Percentiles rank a stretch among this genome's conserved stretches.
Conservation (phyloP, 2,329 filamentous ascomycete species). For the Pseudogymnoascus sp. region DNA sequence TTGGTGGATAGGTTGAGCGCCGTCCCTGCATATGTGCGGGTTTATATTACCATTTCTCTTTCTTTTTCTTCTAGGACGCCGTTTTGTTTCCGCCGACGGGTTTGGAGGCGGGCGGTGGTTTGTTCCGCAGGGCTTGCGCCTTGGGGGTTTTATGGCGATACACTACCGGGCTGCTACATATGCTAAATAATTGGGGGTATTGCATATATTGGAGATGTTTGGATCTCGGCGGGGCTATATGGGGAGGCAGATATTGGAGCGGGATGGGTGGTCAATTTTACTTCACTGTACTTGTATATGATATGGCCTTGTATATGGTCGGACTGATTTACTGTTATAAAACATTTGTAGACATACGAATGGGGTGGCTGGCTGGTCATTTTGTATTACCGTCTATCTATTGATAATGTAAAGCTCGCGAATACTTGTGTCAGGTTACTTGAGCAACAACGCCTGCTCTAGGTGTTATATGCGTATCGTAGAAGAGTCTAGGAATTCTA, state of each 20-base stretch:
- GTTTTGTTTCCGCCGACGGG: not conserved
- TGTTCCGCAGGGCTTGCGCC: not conserved
- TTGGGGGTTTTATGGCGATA: not conserved
- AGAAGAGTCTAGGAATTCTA: not conserved
- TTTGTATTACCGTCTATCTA: not conserved
- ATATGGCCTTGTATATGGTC: not conserved
- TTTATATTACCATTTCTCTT: not conserved
- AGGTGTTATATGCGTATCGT: not conserved
- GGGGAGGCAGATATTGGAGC: not conserved
- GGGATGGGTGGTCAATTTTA: not conserved
- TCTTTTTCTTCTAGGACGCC: not conserved
- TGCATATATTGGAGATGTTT: conserved; percentile 3
- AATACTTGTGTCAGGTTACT: not conserved
- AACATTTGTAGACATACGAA: not conserved
- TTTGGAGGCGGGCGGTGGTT: not conserved
- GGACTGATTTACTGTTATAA: not conserved
- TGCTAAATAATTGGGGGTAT: not conserved
- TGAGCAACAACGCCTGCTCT: not conserved
- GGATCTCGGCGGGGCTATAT: not conserved
- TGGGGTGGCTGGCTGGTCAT: not conserved
- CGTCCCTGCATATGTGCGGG: not conserved
- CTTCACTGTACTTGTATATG: not conserved
- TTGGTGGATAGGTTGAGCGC: conserved; percentile 6
- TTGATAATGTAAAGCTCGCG: not conserved
- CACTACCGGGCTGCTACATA: not conserved